These are phyloP conservation scores for Ceratocystis huliohia DNA, from an alignment of 2,329 filamentous ascomycete species.

Conservation along the genomic window DNA sequence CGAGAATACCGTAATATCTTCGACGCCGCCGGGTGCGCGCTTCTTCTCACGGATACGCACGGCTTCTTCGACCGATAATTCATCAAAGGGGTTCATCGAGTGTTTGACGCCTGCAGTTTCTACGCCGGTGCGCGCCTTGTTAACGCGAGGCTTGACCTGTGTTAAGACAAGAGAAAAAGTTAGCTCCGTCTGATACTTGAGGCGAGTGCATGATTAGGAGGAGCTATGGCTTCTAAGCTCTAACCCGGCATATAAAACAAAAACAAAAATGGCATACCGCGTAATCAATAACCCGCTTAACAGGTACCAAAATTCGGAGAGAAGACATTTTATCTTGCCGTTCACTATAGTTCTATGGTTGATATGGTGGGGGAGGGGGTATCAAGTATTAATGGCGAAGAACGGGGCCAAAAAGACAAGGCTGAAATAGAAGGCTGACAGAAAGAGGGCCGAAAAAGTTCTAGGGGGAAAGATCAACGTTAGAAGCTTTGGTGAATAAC, in stretches of 20 bases:
- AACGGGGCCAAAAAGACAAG: background rate
- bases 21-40: constrained; percentile 56
- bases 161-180: background rate
- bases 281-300: constrained; percentile 81
- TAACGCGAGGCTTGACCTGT: constrained; percentile 56
- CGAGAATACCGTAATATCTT: constrained; percentile 81
- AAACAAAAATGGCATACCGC: constrained; percentile 43
- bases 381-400: background rate
- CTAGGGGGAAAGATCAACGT: background rate
- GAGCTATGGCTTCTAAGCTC: background rate
- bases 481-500: background rate
- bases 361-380: background rate
- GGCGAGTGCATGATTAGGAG: background rate
- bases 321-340: constrained; percentile 39
- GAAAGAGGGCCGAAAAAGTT: background rate
- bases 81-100: constrained; percentile 98
- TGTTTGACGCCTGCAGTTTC: constrained; percentile 91
- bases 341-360: background rate
- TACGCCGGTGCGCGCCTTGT: constrained; percentile 68
- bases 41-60: constrained; percentile 88
- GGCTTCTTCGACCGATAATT: constrained; percentile 92
- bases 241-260: background rate
- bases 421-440: background rate
- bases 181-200: background rate
- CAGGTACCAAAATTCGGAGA: constrained; percentile 63